Conservation (phyloP, 2,329 filamentous ascomycete genomes). For the Phialophora verrucosa region DNA sequence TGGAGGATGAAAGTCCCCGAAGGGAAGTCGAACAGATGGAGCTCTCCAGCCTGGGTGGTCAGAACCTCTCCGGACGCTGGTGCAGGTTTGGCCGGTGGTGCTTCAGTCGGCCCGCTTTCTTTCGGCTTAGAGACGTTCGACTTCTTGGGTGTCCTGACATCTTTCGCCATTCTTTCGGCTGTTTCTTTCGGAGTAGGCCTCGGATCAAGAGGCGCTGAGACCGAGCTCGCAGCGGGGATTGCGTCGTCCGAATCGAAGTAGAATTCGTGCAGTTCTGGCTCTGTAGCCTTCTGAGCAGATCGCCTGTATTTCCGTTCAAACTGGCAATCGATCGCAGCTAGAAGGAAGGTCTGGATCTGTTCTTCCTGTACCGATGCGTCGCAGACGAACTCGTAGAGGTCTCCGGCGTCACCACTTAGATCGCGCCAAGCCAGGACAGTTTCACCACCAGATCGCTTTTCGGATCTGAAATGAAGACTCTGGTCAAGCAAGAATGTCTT, state of each 20-base stretch:
- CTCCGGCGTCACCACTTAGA: conserved; percentile 87
- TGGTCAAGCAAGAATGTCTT: conserved; percentile 97
- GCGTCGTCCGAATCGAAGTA: conserved; percentile 70
- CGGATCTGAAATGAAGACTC: conserved; percentile 82
- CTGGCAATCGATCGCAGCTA: conserved; percentile 87
- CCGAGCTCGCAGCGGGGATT: conserved; percentile 65
- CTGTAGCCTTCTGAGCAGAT: conserved; percentile 77
- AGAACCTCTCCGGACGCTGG: conserved; percentile 76
- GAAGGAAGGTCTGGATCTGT: conserved; percentile 79
- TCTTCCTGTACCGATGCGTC: conserved; percentile 72
- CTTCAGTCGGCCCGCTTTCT: conserved; percentile 59
- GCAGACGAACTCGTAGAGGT: conserved; percentile 98
- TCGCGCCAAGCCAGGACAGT: conserved; percentile 94
- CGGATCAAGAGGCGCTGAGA: conserved; percentile 54
- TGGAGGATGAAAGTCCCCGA: conserved; percentile 84
- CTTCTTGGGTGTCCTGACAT: conserved; percentile 50
- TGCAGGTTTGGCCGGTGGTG: conserved; percentile 64
- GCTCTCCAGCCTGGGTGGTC: conserved; percentile 75
- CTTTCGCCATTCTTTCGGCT: conserved; percentile 52
- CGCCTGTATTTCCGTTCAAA: conserved; percentile 95
- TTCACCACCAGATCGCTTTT: conserved; percentile 78
- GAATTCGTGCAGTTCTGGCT: conserved; percentile 81
- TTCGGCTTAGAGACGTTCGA: conserved; percentile 45
- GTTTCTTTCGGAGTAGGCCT: conserved; percentile 50
- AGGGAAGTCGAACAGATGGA: conserved; percentile 91